A percentile compares a stretch with the other conserved stretches of the same genome.
Evolutionary conservation across 352 stramenopile genomes (phyloP).

Genomic region (Pythium oligandrum): DNA sequence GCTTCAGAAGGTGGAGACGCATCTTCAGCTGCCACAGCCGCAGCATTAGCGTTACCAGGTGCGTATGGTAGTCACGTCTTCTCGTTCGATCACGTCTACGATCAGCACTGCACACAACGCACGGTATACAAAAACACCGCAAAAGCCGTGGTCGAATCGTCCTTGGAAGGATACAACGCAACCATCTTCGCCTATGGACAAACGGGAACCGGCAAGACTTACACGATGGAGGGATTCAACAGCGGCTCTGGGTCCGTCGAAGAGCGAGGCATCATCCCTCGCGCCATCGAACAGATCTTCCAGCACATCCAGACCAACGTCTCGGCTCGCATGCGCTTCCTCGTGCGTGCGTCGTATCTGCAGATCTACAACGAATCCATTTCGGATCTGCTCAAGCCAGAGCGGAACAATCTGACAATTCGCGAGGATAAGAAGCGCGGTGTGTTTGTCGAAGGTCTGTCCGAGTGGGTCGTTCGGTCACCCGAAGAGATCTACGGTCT

Average conservation of each 20-base stretch:
- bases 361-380: conserved; percentile 96
- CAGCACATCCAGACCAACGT: conserved; percentile 87
- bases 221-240: conserved; percentile 97
- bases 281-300: conserved; percentile 96
- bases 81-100: conserved; percentile 94
- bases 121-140: conserved; percentile 93
- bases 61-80: conserved; percentile 87
- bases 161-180: conserved; percentile 89
- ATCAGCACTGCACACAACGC: conserved; percentile 86
- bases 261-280: conserved; percentile 96
- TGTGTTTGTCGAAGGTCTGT: conserved; percentile 94
- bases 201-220: conserved; percentile 91
- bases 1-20: conserved; percentile 8
- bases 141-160: conserved; percentile 90
- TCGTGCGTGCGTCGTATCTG: conserved; percentile 90
- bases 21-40: conserved; percentile 2
- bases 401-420: conserved; percentile 90
- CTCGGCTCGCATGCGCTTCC: conserved; percentile 80
- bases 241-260: conserved; percentile 82
- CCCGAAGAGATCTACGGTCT: conserved; percentile 93
- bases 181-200: conserved; percentile 91
- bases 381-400: conserved; percentile 92
- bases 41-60: conserved; percentile 19
- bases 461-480: conserved; percentile 91
- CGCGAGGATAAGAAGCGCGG: conserved; percentile 90